Evolutionary conservation across 306 rosid species (phyloP).

Genomic region (Cucurbita moschata): DNA sequence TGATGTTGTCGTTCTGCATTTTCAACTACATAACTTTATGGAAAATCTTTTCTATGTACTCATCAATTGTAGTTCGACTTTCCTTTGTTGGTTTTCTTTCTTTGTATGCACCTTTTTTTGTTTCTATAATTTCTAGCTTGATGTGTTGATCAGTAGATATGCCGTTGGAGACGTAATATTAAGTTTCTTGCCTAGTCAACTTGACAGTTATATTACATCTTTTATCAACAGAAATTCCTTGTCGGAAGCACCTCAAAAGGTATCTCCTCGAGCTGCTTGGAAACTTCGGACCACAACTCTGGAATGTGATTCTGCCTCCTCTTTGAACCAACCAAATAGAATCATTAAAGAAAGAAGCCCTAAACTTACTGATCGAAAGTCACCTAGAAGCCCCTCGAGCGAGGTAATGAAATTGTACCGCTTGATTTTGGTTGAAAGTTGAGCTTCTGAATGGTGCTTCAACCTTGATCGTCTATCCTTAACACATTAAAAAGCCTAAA

Average conservation of each 20-base stretch:
- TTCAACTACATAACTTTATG: not conserved
- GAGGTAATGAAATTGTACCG: conserved; percentile 39
- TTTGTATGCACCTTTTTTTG: not conserved
- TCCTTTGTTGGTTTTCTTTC: not conserved
- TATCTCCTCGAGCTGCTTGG: conserved; percentile 55
- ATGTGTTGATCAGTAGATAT: not conserved
- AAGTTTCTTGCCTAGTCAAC: not conserved
- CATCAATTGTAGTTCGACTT: not conserved
- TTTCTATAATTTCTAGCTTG: not conserved
- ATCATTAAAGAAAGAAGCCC: conserved; percentile 72
- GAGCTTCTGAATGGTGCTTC: conserved; percentile 8
- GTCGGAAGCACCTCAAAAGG: conserved; percentile 62
- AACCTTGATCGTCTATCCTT: not conserved
- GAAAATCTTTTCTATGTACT: not conserved
- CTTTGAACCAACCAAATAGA: conserved; percentile 28
- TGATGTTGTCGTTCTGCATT: not conserved
- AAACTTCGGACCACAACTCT: conserved; percentile 46
- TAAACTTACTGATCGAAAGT: conserved; percentile 54
- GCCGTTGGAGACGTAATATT: not conserved
- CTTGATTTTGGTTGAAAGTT: conserved; percentile 1
- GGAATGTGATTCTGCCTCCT: conserved; percentile 40
- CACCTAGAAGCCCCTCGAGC: conserved; percentile 68
- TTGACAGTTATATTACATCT: not conserved
- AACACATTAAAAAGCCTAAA: not conserved
- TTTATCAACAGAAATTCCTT: conserved; percentile 43